A percentile compares a stretch with the other conserved stretches of the same genome.
Conservation (phyloP, 78 protist genomes). For the Chrysochromulina tobinii region DNA sequence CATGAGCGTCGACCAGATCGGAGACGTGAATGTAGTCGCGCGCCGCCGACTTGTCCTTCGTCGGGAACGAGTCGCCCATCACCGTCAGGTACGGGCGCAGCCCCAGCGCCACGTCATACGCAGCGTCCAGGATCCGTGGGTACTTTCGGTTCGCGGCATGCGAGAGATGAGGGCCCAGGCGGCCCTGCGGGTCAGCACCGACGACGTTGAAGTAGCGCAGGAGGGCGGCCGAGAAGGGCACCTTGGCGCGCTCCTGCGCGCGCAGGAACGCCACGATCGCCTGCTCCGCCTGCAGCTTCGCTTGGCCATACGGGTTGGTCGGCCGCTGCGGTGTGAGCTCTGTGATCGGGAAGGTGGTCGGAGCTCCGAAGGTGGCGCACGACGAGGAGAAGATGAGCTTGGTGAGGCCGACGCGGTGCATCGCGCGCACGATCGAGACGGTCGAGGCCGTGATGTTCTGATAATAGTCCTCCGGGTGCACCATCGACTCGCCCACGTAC, state of each 20-base stretch:
- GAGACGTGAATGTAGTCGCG: slow-evolving; percentile 97
- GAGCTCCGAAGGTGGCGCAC: slow-evolving; percentile 17
- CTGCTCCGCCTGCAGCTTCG: slow-evolving; percentile 21
- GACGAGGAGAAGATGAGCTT: slow-evolving; percentile 16
- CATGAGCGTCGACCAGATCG: slow-evolving; percentile 74
- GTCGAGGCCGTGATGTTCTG: slow-evolving; percentile 12
- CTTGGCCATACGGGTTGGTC: slow-evolving; percentile 7
- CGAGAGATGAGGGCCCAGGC: neutral
- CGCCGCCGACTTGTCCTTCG: slow-evolving; percentile 94
- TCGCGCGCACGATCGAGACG: neutral
- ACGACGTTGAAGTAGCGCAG: slow-evolving; percentile 31
- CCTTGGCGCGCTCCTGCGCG: neutral
- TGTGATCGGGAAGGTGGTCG: neutral
- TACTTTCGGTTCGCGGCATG: neutral
- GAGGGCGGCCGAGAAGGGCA: neutral
- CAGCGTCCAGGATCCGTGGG: slow-evolving; percentile 33
- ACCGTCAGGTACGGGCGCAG: neutral
- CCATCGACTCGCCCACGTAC: slow-evolving; percentile 29
- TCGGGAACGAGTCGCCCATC: neutral
- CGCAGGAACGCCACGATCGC: neutral
- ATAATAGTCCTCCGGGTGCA: neutral
- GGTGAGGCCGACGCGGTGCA: neutral
- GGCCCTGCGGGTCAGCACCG: slow-evolving; percentile 10
- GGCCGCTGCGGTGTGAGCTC: slow-evolving; percentile 18
- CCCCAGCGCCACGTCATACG: slow-evolving; percentile 15